Percentiles rank a stretch among this genome's conserved stretches.
Conservation (phyloP, 345 rosid species). For the Acer negundo region DNA sequence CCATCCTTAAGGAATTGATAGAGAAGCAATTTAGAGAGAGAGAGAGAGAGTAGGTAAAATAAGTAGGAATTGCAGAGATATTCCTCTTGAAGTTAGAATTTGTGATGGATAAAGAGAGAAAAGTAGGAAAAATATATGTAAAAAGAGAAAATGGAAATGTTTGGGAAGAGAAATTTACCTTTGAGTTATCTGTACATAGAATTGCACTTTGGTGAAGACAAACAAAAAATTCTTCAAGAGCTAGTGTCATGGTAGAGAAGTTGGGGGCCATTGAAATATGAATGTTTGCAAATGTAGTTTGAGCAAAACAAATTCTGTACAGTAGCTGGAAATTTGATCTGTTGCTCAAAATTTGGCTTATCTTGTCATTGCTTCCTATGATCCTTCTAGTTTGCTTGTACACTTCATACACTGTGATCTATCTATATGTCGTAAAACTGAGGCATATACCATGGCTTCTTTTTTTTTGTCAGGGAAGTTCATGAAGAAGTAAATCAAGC, state of each 20-base stretch:
- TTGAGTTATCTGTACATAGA: not conserved
- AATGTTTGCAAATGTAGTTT: not conserved
- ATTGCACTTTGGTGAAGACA: not conserved
- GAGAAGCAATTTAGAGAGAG: not conserved
- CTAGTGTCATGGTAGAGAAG: not conserved
- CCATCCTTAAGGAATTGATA: not conserved
- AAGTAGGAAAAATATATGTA: not conserved
- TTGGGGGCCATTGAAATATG: not conserved
- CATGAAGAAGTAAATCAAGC: constrained; percentile 91
- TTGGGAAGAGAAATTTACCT: not conserved
- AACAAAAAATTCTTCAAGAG: not conserved
- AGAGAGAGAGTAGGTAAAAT: not conserved
- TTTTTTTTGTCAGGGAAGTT: constrained; percentile 59
- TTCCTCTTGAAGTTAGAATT: not conserved
- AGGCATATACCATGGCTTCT: not conserved
- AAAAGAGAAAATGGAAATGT: not conserved
- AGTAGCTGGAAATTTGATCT: not conserved
- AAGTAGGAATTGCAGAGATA: not conserved
- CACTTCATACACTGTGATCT: not conserved
- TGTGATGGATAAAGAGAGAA: not conserved
- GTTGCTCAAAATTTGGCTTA: not conserved
- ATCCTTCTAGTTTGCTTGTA: not conserved
- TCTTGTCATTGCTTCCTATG: not conserved
- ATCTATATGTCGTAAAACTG: not conserved
- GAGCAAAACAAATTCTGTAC: not conserved